Evolutionary conservation across 495 filamentous ascomycete species (phyloP), one percentile per base, ranked within the genome.

Genomic region (Aspergillus sparsus): DNA sequence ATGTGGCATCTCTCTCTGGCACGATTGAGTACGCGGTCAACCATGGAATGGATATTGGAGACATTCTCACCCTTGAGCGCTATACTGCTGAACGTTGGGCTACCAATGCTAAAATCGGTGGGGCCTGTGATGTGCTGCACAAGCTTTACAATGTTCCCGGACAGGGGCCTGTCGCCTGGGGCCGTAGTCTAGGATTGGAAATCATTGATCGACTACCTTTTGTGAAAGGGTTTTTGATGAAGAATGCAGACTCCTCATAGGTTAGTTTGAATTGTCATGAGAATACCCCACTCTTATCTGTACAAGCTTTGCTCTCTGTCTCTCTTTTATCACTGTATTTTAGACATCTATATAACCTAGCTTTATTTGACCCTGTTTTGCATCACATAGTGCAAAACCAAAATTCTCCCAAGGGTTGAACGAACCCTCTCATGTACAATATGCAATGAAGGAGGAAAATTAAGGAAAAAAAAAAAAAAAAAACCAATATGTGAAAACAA

Each of bases 41-140:
- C 46, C 86, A 93, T 66, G 94, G 95, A 0, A 87, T 89, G 78
- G 94, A 98, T 72, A 85, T 97, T 33, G 91, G 91, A 33, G 80
- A 80, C 42, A 65, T 82, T 21, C 83, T 93, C 71, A 84, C 85
- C 1, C 79, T 98, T 1, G 92, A 97, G 62, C 71, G 80, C 1
- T 98, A 98, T 68, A 84, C 85, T 56, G 77, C 81, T 0, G 90
- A 92, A 62, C 83, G 92, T 32, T 99, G 90, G 66, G 81, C 85
- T 11, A 79, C 83, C 34, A 98, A 98, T 74, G 87, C 96, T 53
- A 81, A 93, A 55, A 79, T 99, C 66, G 77, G 97, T 1, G 94
- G 91, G 9, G 89, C 93, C 16, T 90, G 91, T 39, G 95, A 99
- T 77, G 89, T 97, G 74, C 74, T 99, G 66, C 91, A 97, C 69